These are phyloP conservation scores for Cymbopogon flexuosus DNA, from an alignment of 202 grass and related monocot species.

Conservation along the genomic window DNA sequence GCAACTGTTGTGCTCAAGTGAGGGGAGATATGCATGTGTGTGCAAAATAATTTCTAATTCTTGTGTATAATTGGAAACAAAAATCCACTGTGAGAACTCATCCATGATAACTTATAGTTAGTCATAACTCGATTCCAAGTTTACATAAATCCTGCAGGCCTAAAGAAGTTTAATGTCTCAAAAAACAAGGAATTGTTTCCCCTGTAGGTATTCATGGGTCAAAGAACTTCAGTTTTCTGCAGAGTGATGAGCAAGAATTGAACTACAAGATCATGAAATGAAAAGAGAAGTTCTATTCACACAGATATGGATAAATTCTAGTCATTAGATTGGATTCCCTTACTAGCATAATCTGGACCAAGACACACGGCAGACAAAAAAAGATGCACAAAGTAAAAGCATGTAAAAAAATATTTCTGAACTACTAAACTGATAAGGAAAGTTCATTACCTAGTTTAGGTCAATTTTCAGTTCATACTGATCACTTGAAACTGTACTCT, in stretches of 20 bases:
- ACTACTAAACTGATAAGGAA: not conserved
- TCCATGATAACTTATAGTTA: not conserved
- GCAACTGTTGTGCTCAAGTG: not conserved
- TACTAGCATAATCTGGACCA: not conserved
- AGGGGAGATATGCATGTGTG: not conserved
- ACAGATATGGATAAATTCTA: not conserved
- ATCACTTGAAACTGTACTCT: constrained; percentile 40
- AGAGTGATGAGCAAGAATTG: not conserved
- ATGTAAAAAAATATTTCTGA: not conserved
- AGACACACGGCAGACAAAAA: not conserved
- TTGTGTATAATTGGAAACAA: not conserved
- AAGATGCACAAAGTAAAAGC: not conserved
- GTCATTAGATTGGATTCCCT: not conserved
- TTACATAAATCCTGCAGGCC: not conserved
- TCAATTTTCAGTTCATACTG: constrained; percentile 39
- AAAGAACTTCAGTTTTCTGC: not conserved
- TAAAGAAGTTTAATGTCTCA: not conserved
- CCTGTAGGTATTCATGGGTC: not conserved
- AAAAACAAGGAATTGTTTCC: not conserved
- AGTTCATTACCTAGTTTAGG: constrained; percentile 29
- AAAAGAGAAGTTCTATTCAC: not conserved
- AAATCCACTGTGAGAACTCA: not conserved
- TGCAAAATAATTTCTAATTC: not conserved
- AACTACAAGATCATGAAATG: not conserved
- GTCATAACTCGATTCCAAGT: not conserved